Base-by-base conservation (phyloP, 768 basidiomycete species). In the Neoboletus brunneissimus region DNA sequence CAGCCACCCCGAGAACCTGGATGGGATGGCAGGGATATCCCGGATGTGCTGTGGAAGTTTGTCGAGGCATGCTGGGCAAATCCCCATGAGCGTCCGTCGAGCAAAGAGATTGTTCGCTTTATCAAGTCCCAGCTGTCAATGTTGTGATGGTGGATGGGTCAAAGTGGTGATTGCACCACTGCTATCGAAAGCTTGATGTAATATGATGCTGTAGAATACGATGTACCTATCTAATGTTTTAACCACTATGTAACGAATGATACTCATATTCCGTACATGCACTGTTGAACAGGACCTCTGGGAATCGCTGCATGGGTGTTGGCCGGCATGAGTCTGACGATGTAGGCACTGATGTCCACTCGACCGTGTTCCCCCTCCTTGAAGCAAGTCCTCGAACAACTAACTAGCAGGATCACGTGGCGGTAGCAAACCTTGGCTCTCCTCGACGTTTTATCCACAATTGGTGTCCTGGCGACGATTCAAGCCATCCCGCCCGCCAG, bases 21-120 rank as follows among this genome's bases (percentile, higher is more conserved):
- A 27, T 68, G 67, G 67, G 63, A 68, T 54, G 67, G 70, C 18
- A 23, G n/a, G 6, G 54, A 1, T 20, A 69, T 72, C 22, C 58
- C 67, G 1, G 57, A 69, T 1, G 50, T 13, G 35, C 23, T 69
- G 25, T 69, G 67, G 68, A 5, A 37, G 4, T 69, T 69, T 18
- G 27, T 72, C 1, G 9, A 63, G 50, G 2, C 29, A 18, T 72
- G 68, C 42, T 69, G 70, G 70, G 45, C 35, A 25, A 56, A 10
- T 31, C 53, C 63, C 5, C 22, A 10, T 12, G 6, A 61, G 15
- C 63, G 70, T 8, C 68, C 70, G 15, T 51, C 59, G 9, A 61
- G 56, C 50, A 9, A 23, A 11, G 1, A 54, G 0, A 52, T 72
- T 16, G 40, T 61, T 12, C 0, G 2, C 11, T 69, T 72, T 46